Base-by-base conservation (phyloP, 805 yeast species). In the Wickerhamiella vanderwaltii region DNA sequence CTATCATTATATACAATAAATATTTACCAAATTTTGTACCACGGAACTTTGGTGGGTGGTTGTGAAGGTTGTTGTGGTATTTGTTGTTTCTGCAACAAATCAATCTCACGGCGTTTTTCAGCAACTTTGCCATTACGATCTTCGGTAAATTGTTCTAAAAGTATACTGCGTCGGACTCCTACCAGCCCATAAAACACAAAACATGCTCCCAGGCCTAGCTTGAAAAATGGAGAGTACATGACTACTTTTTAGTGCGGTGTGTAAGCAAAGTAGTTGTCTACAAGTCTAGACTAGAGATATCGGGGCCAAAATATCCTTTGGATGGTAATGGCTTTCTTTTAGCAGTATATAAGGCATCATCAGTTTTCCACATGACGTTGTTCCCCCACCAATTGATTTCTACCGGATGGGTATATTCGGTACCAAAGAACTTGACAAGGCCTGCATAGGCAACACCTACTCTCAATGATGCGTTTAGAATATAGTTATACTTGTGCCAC, bases 341-440 rank as follows among this genome's bases (percentile, higher is more conserved):
- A 5, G 55, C 39, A 12, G 40, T 19, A 1, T 46, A 52, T 6
- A 31, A 46, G 9, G 51, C 47, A 23, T 47, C 53, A 13, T 45
- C 34, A 6, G 38, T 43, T 4, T 43, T 36, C 15, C 9, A 28
- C 15, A 44, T 12, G 15, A 62, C 67, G n/a, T 45, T 56, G 43
- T 74, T 75, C 1, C 85, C 85, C 85, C 85, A 78, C 85, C 85
- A 78, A 30, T 58, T 46, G 11, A 76, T 40, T 3, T 53, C 46
- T 20, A 59, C 62, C 2, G 63, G 60, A 35, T 71, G 65, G 9
- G 42, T 39, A 51, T 66, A 73, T 44, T 63, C 61, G 3, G 67
- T 66, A 1, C 71, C 59, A 51, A 74, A 73, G 59, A 78, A 78
- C 29, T 76, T 69, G 43, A 77, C 58, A 34, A 75, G 60, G 1